Evolutionary conservation across 495 filamentous ascomycete genomes (phyloP).

Genomic region (Tuber brumale): DNA sequence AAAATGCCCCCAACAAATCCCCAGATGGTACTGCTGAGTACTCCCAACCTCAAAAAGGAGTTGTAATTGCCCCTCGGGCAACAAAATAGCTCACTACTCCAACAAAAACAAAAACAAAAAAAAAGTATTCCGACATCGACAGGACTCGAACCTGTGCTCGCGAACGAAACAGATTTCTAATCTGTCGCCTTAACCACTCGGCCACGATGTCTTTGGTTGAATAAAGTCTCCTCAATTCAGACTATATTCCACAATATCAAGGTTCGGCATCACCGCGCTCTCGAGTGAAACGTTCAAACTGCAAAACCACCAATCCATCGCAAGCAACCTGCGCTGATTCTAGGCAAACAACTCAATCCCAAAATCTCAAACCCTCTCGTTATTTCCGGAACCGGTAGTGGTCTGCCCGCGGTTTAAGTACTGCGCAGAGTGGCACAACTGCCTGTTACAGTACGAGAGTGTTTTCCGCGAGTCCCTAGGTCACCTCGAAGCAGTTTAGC

Average conservation of each 20-base stretch:
- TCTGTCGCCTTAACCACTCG: conserved; percentile 30
- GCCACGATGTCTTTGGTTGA: conserved; percentile 19
- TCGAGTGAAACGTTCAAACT: not conserved
- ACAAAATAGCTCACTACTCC: not conserved
- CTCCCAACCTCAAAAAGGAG: not conserved
- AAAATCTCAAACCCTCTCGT: no score
- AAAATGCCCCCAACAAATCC: not conserved
- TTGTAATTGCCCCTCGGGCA: not conserved
- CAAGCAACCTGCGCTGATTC: no score
- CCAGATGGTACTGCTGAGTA: not conserved
- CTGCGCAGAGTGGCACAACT: no score
- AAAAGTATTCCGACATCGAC: conserved; percentile 22
- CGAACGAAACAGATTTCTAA: conserved; percentile 32
- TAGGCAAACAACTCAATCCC: no score
- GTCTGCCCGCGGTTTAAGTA: no score
- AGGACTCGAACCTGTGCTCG: conserved; percentile 30
- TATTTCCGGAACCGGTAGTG: no score
- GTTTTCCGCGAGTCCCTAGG: no score
- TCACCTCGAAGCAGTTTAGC: no score
- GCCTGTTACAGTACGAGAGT: no score
- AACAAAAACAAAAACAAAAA: conserved; percentile 12
- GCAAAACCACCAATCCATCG: no score
- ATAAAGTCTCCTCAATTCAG: not conserved
- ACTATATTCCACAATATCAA: not conserved
- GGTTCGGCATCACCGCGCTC: not conserved